Percentiles rank a stretch among this genome's conserved stretches.
phyloP scores from a whole-genome alignment of 257 asterid genomes.

The Cynanchum wilfordii region DNA sequence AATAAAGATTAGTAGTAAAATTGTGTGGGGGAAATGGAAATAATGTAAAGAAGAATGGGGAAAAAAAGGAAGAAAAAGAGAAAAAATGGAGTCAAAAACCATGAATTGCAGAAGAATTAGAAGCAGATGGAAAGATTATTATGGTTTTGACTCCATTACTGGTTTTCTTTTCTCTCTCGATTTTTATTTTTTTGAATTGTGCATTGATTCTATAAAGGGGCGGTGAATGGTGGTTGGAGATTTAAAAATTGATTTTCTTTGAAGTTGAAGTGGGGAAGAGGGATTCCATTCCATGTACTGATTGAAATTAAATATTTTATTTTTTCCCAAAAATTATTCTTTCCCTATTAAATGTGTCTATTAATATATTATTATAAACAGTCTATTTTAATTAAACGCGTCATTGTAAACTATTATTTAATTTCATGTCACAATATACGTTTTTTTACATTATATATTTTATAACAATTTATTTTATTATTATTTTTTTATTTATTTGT shows the following conservation, averaged over 20 bases:
- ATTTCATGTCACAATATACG: too few relatives aligned
- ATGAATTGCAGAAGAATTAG: conserved; percentile 2
- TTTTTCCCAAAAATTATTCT: neutral
- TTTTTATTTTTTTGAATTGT: conserved; percentile 32
- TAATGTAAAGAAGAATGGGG: neutral
- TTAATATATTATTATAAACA: too few relatives aligned
- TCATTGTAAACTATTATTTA: too few relatives aligned
- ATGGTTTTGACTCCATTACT: conserved; percentile 15
- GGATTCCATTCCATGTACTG: conserved; percentile 20
- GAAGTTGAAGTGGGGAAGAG: conserved; percentile 8
- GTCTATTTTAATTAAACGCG: too few relatives aligned
- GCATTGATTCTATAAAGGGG: conserved; percentile 31
- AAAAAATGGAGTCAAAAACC: conserved; percentile 4
- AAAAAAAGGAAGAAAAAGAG: neutral
- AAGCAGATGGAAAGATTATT: conserved; percentile 6
- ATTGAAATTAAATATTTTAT: conserved; percentile 10
- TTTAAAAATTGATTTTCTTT: conserved; percentile 34
- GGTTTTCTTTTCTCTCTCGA: conserved; percentile 11
- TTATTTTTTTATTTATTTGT: too few relatives aligned
- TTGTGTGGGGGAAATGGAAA: neutral
- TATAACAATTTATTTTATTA: too few relatives aligned
- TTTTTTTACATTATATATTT: too few relatives aligned
- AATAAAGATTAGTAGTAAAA: conserved; percentile 12
- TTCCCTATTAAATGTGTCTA: neutral
- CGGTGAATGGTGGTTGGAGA: conserved; percentile 12